Evolutionary conservation across 306 rosid species (phyloP).

Genomic region (Quercus mongolica): DNA sequence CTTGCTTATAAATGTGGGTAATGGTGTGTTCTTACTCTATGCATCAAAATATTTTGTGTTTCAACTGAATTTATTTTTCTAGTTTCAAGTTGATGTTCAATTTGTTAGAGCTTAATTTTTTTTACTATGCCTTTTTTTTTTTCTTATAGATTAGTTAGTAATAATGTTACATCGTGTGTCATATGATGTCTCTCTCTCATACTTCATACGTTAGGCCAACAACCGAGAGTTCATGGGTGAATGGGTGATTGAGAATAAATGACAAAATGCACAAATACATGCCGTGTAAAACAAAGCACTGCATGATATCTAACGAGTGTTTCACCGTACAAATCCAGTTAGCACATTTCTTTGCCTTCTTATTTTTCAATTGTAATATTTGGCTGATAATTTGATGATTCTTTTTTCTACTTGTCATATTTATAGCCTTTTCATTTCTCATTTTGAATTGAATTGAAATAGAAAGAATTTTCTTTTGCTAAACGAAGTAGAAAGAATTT

Average conservation of each 20-base stretch:
- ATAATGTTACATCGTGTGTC: not conserved
- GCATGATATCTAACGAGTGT: not conserved
- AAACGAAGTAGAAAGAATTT: too few species aligned
- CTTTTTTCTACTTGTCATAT: not conserved
- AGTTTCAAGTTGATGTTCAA: not conserved
- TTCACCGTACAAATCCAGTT: not conserved
- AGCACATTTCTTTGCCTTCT: not conserved
- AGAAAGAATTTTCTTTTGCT: too few species aligned
- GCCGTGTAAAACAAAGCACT: not conserved
- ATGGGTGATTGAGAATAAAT: slow-evolving; percentile 17
- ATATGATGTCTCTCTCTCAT: not conserved
- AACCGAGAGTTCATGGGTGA: slow-evolving; percentile 22
- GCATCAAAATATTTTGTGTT: not conserved
- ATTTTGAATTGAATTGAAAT: not conserved
- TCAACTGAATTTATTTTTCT: not conserved
- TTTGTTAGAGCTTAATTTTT: not conserved
- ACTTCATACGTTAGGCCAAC: slow-evolving; percentile 29
- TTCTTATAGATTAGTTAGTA: slow-evolving; percentile 20
- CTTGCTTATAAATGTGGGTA: too few species aligned
- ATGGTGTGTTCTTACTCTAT: too few species aligned
- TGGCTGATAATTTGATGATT: not conserved
- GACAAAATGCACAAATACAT: not conserved
- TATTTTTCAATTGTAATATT: not conserved
- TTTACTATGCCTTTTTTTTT: not conserved
- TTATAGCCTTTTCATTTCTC: not conserved